A percentile compares a stretch with the other conserved stretches of the same genome.
Conservation (phyloP, 2,329 filamentous ascomycete genomes). For the Sporothrix humicola region DNA sequence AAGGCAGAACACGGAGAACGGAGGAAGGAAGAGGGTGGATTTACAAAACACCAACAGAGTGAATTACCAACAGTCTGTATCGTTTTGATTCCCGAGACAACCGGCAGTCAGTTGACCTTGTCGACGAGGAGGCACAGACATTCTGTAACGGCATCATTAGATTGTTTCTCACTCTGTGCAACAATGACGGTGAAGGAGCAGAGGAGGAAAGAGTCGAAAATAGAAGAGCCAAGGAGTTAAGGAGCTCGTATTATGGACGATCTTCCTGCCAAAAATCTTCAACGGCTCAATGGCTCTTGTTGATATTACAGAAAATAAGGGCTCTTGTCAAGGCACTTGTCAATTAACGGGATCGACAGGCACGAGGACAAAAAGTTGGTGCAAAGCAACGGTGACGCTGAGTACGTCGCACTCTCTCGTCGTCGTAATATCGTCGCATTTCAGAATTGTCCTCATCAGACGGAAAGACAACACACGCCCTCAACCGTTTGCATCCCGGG, state of each 20-base stretch:
- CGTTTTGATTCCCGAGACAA: conserved; percentile 13
- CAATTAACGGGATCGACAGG: neutral
- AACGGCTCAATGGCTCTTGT: too few species aligned
- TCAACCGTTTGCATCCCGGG: conserved; percentile 13
- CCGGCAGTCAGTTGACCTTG: conserved; percentile 6
- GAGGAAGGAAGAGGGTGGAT: too few species aligned
- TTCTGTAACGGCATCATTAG: neutral
- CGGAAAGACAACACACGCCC: neutral
- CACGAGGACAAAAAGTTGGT: neutral
- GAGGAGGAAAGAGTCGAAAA: neutral
- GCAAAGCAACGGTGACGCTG: neutral
- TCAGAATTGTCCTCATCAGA: neutral
- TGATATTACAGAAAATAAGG: neutral
- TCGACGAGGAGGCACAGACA: neutral
- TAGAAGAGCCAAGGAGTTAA: neutral
- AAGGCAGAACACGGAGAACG: too few species aligned
- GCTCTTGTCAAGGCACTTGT: neutral
- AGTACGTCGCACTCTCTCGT: neutral
- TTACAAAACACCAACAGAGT: too few species aligned
- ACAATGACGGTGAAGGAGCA: neutral
- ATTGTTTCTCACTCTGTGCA: neutral
- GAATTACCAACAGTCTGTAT: neutral
- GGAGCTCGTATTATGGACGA: neutral
- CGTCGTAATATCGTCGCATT: neutral
- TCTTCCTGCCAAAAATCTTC: neutral